Conservation (phyloP, 441 rosid genomes). For the Syzygium syzygioides region DNA sequence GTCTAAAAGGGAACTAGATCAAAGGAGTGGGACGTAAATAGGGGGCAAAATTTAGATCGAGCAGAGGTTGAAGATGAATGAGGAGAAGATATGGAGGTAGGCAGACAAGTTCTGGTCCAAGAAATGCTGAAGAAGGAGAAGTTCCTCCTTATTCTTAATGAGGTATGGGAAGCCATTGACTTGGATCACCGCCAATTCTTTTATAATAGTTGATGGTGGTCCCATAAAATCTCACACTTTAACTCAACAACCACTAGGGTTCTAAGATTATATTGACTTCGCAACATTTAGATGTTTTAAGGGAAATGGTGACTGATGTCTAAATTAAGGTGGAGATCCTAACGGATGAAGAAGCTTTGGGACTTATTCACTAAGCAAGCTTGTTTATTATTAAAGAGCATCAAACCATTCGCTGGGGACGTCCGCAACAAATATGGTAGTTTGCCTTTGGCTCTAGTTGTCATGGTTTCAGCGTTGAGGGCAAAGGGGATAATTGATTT, state of each 20-base stretch:
- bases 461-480: slow-evolving; percentile 24
- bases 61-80: slow-evolving; percentile 29
- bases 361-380: slow-evolving; percentile 20
- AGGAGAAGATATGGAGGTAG: slow-evolving; percentile 1
- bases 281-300: slow-evolving; percentile 18
- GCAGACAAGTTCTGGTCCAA: slow-evolving; percentile 14
- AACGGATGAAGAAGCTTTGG: slow-evolving; percentile 25
- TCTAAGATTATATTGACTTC: slow-evolving; percentile 21
- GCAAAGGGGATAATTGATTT: slow-evolving; percentile 16
- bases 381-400: slow-evolving; percentile 14
- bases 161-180: slow-evolving; percentile 38
- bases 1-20: not conserved
- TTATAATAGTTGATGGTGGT: too few species aligned
- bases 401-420: slow-evolving; percentile 17
- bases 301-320: slow-evolving; percentile 18
- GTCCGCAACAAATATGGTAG: slow-evolving; percentile 25
- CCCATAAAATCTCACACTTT: not conserved
- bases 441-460: slow-evolving; percentile 28
- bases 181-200: slow-evolving; percentile 5
- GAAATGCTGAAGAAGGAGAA: slow-evolving; percentile 17
- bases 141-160: slow-evolving; percentile 38
- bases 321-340: slow-evolving; percentile 23
- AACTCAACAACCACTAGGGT: slow-evolving; percentile 2
- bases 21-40: not conserved
- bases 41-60: not conserved